Percentiles rank a stretch among this genome's conserved stretches.
Evolutionary conservation across 768 basidiomycete genomes (phyloP).

Genomic region (Calocybe indica): DNA sequence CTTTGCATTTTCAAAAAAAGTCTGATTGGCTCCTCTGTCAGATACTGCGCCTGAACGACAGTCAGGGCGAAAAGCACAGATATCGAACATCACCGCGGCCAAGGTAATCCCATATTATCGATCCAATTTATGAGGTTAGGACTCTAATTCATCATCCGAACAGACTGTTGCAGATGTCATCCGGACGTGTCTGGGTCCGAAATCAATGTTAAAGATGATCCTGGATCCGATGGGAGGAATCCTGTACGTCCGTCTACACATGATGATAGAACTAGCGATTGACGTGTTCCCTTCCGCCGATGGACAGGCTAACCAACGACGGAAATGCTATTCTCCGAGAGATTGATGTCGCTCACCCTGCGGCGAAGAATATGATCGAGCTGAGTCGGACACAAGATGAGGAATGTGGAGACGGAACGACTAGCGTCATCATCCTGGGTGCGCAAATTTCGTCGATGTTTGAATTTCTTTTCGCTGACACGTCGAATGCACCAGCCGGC

Average conservation of each 20-base stretch:
- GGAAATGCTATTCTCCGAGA: conserved; percentile 99
- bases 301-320: conserved; percentile 84
- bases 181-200: conserved; percentile 93
- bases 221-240: conserved; percentile 99
- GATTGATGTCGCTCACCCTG: conserved; percentile 98
- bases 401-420: conserved; percentile 98
- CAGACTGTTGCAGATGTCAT: conserved; percentile 98
- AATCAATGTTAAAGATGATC: conserved; percentile 99
- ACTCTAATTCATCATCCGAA: conserved; percentile 2
- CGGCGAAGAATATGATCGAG: conserved; percentile 99
- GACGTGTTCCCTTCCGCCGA: neutral
- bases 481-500: conserved; percentile 48
- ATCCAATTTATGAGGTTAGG: neutral
- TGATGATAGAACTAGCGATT: neutral
- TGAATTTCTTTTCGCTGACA: neutral
- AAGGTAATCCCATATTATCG: conserved; percentile 49
- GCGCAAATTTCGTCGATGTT: conserved; percentile 13
- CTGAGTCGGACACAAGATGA: conserved; percentile 97
- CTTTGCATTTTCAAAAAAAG: neutral
- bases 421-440: conserved; percentile 97
- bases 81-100: conserved; percentile 94
- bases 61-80: conserved; percentile 91
- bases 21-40: conserved; percentile 21
- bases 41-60: conserved; percentile 94
- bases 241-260: conserved; percentile 46